Evolutionary conservation across 2,329 filamentous ascomycete species (phyloP).

Genomic region (Diplodia corticola): DNA sequence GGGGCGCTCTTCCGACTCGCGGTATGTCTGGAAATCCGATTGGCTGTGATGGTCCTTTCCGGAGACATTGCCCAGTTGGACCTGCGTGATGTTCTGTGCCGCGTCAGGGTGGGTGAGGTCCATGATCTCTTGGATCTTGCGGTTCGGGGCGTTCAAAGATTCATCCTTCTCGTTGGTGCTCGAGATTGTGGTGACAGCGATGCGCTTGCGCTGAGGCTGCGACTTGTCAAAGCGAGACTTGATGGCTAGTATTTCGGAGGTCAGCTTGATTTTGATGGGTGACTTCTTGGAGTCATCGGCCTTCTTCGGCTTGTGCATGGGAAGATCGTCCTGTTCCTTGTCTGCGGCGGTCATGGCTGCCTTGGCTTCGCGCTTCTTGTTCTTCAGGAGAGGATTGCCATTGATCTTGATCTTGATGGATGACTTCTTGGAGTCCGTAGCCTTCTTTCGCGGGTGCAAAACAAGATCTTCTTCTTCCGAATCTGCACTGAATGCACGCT

Average conservation of each 20-base stretch:
- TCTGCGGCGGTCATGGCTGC: neutral
- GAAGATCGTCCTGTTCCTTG: neutral
- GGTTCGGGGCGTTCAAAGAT: neutral
- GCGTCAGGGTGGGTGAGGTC: neutral
- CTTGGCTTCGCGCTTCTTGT: neutral
- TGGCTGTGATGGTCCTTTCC: neutral
- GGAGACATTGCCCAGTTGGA: neutral
- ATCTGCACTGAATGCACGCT: neutral
- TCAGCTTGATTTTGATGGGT: neutral
- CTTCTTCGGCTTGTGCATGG: neutral
- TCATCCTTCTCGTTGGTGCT: neutral
- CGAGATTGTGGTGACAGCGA: neutral
- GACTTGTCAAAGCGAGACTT: neutral
- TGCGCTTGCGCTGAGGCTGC: neutral
- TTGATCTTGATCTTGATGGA: neutral
- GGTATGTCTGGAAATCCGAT: neutral
- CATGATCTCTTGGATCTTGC: neutral
- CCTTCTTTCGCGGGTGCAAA: neutral
- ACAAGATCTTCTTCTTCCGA: neutral
- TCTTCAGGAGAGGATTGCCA: neutral
- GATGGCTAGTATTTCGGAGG: neutral
- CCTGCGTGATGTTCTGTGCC: neutral
- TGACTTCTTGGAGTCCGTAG: neutral
- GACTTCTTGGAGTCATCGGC: neutral
- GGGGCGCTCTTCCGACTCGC: slow-evolving; percentile 3